These are phyloP conservation scores for Aspergillus steynii DNA, from an alignment of 495 filamentous ascomycete species.

Conservation along the genomic window DNA sequence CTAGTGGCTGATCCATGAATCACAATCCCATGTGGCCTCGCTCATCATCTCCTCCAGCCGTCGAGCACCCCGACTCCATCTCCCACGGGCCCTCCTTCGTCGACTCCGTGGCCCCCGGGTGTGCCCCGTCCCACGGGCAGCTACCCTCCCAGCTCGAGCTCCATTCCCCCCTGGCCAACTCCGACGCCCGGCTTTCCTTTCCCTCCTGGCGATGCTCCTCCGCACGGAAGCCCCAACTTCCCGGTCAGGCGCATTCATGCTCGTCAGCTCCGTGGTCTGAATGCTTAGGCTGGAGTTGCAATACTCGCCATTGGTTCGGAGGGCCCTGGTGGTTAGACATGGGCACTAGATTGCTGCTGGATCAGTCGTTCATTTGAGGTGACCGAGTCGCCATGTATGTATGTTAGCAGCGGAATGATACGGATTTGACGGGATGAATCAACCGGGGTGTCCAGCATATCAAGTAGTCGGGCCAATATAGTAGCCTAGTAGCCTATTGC, in stretches of 20 bases:
- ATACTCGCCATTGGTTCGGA: background rate
- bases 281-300: conserved; percentile 12
- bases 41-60: background rate
- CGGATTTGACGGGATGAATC: conserved; percentile 7
- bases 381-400: conserved; percentile 16
- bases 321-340: background rate
- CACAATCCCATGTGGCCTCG: too few species aligned
- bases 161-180: conserved; percentile 2
- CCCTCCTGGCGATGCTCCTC: conserved; percentile 1
- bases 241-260: conserved; percentile 29
- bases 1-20: background rate
- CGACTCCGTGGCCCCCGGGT: conserved; percentile 1
- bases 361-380: conserved; percentile 16
- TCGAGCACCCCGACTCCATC: background rate
- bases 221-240: conserved; percentile 1
- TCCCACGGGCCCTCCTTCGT: background rate
- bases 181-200: conserved; percentile 3
- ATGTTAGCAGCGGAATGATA: conserved; percentile 9
- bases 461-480: too few species aligned
- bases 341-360: conserved; percentile 3
- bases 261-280: conserved; percentile 29
- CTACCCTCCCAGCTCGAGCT: background rate
- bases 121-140: conserved; percentile 2
- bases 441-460: too few species aligned
- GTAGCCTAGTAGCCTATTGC: too few species aligned